Conservation (phyloP, 169 alveolate species). For the Eimeria tenella region DNA sequence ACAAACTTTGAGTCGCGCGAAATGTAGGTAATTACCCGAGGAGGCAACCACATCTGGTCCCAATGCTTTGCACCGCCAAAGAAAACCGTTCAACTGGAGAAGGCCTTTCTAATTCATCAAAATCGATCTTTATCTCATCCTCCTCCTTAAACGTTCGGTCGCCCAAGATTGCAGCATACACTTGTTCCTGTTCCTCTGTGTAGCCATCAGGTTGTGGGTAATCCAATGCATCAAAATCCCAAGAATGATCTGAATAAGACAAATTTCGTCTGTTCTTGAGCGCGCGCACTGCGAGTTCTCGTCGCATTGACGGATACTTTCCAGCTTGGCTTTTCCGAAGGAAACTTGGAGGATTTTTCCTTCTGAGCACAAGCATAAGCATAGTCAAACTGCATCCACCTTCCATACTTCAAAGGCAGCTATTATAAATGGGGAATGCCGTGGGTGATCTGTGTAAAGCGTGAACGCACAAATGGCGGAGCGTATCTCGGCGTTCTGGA, state of each 20-base stretch:
- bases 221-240: constrained; percentile 22
- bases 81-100: constrained; percentile 40
- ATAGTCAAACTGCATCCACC: neutral
- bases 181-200: neutral
- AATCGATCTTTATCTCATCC: constrained; percentile 45
- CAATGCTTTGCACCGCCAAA: constrained; percentile 30
- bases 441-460: neutral
- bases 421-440: no score
- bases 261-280: neutral
- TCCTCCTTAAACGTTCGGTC: constrained; percentile 53
- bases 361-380: constrained; percentile 32
- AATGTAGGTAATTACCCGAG: constrained; percentile 11
- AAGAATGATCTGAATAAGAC: neutral
- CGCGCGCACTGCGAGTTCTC: constrained; percentile 5
- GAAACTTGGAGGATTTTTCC: constrained; percentile 54
- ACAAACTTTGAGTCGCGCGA: no score
- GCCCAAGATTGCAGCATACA: constrained; percentile 58
- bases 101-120: constrained; percentile 62
- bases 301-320: constrained; percentile 61
- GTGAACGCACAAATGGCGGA: constrained; percentile 36
- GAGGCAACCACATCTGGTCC: constrained; percentile 55
- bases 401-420: no score
- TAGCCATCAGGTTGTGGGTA: neutral
- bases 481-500: constrained; percentile 55
- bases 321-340: constrained; percentile 62